Conservation (phyloP, 371 early-diverging fungal species). For the Mucor mucedo region DNA sequence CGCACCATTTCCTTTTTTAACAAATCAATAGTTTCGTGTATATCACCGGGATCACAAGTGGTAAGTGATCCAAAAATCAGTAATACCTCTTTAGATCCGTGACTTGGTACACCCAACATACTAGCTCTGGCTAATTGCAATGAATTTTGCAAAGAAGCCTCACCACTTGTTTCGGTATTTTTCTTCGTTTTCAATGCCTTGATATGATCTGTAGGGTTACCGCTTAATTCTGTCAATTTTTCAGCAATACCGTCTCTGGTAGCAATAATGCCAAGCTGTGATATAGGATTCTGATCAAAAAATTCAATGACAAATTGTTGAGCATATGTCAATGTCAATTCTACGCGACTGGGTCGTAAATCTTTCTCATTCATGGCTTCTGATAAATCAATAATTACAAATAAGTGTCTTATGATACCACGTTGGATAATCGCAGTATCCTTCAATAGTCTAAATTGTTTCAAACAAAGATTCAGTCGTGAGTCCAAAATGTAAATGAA, state of each 20-base stretch:
- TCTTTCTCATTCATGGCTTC: slow-evolving; percentile 86
- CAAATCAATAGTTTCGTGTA: slow-evolving; percentile 77
- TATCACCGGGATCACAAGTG: slow-evolving; percentile 92
- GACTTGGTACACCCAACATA: slow-evolving; percentile 85
- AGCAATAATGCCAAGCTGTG: slow-evolving; percentile 87
- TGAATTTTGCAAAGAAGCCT: slow-evolving; percentile 92
- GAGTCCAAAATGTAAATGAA: not conserved
- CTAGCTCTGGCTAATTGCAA: slow-evolving; percentile 77
- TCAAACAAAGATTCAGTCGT: not conserved
- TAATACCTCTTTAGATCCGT: slow-evolving; percentile 90
- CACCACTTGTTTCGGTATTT: slow-evolving; percentile 82
- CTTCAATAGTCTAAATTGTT: slow-evolving; percentile 56
- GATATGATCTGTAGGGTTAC: slow-evolving; percentile 81
- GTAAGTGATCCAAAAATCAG: slow-evolving; percentile 87
- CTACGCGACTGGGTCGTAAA: slow-evolving; percentile 80
- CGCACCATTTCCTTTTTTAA: slow-evolving; percentile 75
- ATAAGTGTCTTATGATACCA: slow-evolving; percentile 92
- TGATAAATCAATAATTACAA: slow-evolving; percentile 84
- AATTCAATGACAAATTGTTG: slow-evolving; percentile 84
- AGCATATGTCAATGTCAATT: slow-evolving; percentile 68
- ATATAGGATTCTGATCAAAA: slow-evolving; percentile 95
- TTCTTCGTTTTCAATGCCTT: slow-evolving; percentile 66
- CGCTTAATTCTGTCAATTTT: slow-evolving; percentile 82
- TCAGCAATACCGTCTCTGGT: slow-evolving; percentile 90
- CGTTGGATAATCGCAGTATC: slow-evolving; percentile 87